Base-by-base conservation (phyloP, 2,329 filamentous ascomycete species). In the Ceratocystis eucalypticola region DNA sequence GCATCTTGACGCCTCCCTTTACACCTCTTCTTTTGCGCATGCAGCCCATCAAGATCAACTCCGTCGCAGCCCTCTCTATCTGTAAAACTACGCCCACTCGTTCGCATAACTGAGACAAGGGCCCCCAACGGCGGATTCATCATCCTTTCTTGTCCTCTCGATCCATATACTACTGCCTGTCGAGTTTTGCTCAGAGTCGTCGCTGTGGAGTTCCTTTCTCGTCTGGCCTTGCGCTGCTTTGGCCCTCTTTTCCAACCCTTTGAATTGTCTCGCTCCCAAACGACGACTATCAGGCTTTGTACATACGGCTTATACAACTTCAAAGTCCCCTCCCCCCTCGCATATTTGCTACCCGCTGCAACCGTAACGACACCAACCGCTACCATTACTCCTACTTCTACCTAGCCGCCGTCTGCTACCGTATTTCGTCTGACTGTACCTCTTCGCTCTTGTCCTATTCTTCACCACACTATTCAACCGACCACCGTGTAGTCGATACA, bases 11-110 rank as follows among this genome's bases (percentile, higher is more conserved):
- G 33, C 33, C 17, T n/a, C 53, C 46, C 61, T 63, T 46, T 61
- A 64, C 41, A 64, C 41, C 28, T 53, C 57, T 63, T 48, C 62
- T 3, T 57, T 66, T 37, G 20, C 50, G 37, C 55, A 3, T 25
- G 17, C 46, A 33, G 28, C 6, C 22, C n/a, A 5, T 50, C 46
- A 50, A 20, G 7, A 10, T 50, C 46, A 22, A 50, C 46, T 50
- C 15, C 20, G 22, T 50, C n/a, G 46, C 46, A n/a, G 22, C 46
- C 46, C n/a, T 50, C 17, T 50, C 17, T 22, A 7, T 22, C 6
- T 50, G 20, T 22, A 22, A 8, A 50, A 50, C 17, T 10, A 50
- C 46, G 3, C 6, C 46, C 46, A 50, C 17, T 20, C 20, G 46
- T 22, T 20, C n/a, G 46, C 46, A 50, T 25, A 50, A n/a, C 30